Conservation (phyloP, 2,329 filamentous ascomycete genomes). For the Colletotrichum chrysophilum region DNA sequence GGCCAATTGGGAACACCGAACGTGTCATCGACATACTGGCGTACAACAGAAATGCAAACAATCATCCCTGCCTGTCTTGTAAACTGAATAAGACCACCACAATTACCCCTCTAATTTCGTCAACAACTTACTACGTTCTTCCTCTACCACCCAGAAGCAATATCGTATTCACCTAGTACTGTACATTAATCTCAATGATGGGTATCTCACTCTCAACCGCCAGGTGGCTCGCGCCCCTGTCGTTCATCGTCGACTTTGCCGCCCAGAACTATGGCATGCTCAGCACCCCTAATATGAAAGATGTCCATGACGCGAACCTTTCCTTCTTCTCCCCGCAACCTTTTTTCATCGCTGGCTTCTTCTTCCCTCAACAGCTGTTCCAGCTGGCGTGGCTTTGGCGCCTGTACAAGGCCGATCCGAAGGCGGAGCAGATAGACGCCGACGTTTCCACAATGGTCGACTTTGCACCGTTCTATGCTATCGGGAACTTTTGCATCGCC, state of each 20-base stretch:
- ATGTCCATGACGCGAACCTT: constrained; percentile 61
- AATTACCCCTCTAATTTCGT: not conserved
- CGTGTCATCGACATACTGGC: not conserved
- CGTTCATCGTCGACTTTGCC: constrained; percentile 62
- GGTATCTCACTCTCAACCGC: constrained; percentile 58
- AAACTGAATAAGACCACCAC: not conserved
- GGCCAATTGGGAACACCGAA: not conserved
- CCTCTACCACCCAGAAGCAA: not conserved
- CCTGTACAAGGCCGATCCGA: constrained; percentile 53
- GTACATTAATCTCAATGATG: constrained; percentile 37
- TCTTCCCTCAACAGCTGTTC: constrained; percentile 65
- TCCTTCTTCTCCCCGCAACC: constrained; percentile 65
- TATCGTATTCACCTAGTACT: too few relatives aligned
- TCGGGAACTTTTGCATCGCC: constrained; percentile 65
- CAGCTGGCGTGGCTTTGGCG: constrained; percentile 63
- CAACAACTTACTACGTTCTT: fast-evolving
- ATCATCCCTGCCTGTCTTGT: not conserved
- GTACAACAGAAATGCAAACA: not conserved
- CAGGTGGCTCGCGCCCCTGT: constrained; percentile 56
- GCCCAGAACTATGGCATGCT: constrained; percentile 66
- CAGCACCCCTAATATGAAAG: constrained; percentile 61
- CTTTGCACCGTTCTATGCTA: constrained; percentile 58
- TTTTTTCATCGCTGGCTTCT: constrained; percentile 64
- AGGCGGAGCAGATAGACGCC: constrained; percentile 35
- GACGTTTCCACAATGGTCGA: constrained; percentile 55